Evolutionary conservation across 1,284 basidiomycete species (phyloP), one percentile per base, ranked within the genome.

Genomic region (Trametes polyzona): DNA sequence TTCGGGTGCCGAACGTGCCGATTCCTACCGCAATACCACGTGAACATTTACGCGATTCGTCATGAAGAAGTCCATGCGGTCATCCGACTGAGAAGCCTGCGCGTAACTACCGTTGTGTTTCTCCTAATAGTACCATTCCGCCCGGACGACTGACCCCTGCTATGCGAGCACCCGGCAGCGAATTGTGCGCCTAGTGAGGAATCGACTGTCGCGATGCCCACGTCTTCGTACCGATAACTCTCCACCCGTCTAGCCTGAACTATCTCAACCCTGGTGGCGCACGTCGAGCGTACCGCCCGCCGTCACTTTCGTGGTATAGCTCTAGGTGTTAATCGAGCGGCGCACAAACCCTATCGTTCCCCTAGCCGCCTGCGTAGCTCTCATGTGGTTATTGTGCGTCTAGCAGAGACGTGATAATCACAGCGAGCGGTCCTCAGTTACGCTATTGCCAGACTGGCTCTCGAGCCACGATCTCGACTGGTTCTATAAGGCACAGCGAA

Each of bases 401-500:
- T n/a, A 12, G 36, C 26, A 36, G 35, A 17, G 23, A 21, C 47
- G 39, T 48, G 47, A 48, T 48, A 24, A 48, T 48, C 47, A 48
- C 4, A 37, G 7, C 36, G 24, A 48, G 47, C 47, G 47, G 47
- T 26, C 17, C 27, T 30, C 43, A 9, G 14, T 2, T 33, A 33
- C 7, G 10, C n/a, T n/a, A n/a, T n/a, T n/a, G n/a, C n/a, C n/a
- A n/a, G n/a, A n/a, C n/a, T n/a, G 30, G 8, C 30, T 32, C 30
- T 32, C 8, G 8, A 32, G 30, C 7, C n/a, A n/a, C n/a, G n/a
- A n/a, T n/a, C n/a, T n/a, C n/a, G n/a, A n/a, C n/a, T n/a, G n/a
- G n/a, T 16, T 42, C 14, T 24, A 26, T 17, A 14, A 14, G 12
- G 14, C 40, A 7, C 12, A 12, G 5, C 40, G n/a, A n/a, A n/a